Conservation (phyloP, 2,329 filamentous ascomycete species). For the Dissoconium aciculare region DNA sequence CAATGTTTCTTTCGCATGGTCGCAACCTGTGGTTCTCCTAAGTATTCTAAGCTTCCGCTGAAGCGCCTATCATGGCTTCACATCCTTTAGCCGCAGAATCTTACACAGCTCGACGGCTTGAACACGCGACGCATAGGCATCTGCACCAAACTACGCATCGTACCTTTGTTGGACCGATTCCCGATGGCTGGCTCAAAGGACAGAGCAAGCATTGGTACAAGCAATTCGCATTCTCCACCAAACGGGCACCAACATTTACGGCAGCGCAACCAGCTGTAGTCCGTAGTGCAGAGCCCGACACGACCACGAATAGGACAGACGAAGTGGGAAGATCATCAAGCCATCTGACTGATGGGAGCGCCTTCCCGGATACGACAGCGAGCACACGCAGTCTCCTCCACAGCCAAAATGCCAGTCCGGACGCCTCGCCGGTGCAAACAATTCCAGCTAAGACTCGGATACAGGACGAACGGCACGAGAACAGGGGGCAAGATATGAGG, state of each 20-base stretch:
- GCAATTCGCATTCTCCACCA: slow-evolving; percentile 29
- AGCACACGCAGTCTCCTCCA: slow-evolving; percentile 18
- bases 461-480: too few species aligned
- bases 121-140: slow-evolving; percentile 47
- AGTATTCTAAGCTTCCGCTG: background rate
- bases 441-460: too few species aligned
- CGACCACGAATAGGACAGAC: background rate
- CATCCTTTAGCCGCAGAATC: slow-evolving; percentile 17
- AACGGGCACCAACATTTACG: slow-evolving; percentile 16
- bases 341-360: background rate
- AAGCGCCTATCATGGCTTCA: slow-evolving; percentile 6
- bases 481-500: too few species aligned
- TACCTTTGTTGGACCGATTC: slow-evolving; percentile 51
- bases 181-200: slow-evolving; percentile 48
- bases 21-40: too few species aligned
- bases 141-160: slow-evolving; percentile 46
- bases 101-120: slow-evolving; percentile 27
- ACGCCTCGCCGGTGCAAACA: background rate
- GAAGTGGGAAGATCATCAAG: too few species aligned
- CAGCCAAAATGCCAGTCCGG: slow-evolving; percentile 8
- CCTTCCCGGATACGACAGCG: slow-evolving; percentile 8
- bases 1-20: too few species aligned
- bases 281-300: background rate
- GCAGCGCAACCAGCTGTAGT: slow-evolving; percentile 13
- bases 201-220: slow-evolving; percentile 51